Base-by-base conservation (phyloP, 2,329 filamentous ascomycete species). In the Didymella pinodella region DNA sequence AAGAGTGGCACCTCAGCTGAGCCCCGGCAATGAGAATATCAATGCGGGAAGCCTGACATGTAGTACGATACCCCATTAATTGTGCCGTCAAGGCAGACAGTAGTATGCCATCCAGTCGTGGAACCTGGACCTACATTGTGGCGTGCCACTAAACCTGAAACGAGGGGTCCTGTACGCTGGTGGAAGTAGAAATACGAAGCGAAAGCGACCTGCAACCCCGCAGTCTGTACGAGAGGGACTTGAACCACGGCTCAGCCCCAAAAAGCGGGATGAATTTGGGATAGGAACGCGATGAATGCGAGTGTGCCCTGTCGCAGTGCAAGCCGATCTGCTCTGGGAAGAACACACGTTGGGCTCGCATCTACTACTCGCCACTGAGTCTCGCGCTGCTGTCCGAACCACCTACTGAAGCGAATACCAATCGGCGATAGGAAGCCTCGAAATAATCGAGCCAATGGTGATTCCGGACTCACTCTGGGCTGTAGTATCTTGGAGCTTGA, bases 181-280 rank as follows among this genome's bases (percentile, higher is more conserved):
- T 34, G 4, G 14, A 34, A 16, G 32, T 34, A 34, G 32, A 16
- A 34, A 34, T 34, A 34, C 12, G 12, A 34, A 34, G 32, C 32
- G 32, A 34, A 34, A 16, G 32, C 14, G 16, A 16, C 32, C 32
- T n/a, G 14, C 2, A 16, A 34, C 32, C 32, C 32, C 38, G 22
- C 38, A 41, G 3, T 44, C 57, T 6, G 58, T 57, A 14, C 26
- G 50, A 16, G 53, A 53, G 7, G 58, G 54, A 26, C 54, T 57
- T 7, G 48, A 61, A 6, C 32, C 32, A 34, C 32, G 2, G 16
- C 12, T 34, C 16, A 34, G 32, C 32, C 32, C 11, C 14, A 14
- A 5, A 7, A 16, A 34, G 16, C 32, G 11, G 10, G 14, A 11
- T 34, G 29, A 11, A 31, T 10, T 11, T 31, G 22, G 22, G 22